Conservation (phyloP, 768 basidiomycete species). For the Amanita thiersii region DNA sequence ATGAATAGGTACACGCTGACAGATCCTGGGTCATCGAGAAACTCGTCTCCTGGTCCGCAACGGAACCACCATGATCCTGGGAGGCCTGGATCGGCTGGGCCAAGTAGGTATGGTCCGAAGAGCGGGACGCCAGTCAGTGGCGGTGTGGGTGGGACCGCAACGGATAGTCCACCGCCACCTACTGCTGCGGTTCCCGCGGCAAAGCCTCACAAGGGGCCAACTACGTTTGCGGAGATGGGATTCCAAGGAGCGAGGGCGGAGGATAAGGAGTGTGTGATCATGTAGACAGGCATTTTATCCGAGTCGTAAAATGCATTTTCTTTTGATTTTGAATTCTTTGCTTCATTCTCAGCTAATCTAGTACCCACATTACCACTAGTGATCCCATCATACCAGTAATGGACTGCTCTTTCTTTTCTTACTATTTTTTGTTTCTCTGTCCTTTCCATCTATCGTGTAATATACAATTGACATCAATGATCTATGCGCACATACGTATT, state of each 20-base stretch:
- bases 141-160: slow-evolving; percentile 9
- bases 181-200: neutral
- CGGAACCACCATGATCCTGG: slow-evolving; percentile 11
- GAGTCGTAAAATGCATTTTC: neutral
- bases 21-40: slow-evolving; percentile 17
- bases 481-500: too few species aligned
- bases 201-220: slow-evolving; percentile 32
- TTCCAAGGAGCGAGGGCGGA: slow-evolving; percentile 71
- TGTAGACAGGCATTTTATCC: slow-evolving; percentile 46
- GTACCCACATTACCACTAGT: too few species aligned
- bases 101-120: slow-evolving; percentile 8
- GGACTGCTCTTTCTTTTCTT: too few species aligned
- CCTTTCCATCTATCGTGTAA: too few species aligned
- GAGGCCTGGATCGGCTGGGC: slow-evolving; percentile 9
- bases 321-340: too few species aligned
- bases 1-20: slow-evolving; percentile 40
- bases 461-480: too few species aligned
- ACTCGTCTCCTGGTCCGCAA: neutral
- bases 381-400: too few species aligned
- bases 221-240: slow-evolving; percentile 94
- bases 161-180: neutral
- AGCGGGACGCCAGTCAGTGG: slow-evolving; percentile 13
- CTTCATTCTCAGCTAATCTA: too few species aligned
- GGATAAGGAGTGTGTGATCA: slow-evolving; percentile 80
- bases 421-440: too few species aligned